Conservation (phyloP, 1,139 yeast genomes). For the Zygosaccharomyces sapae region DNA sequence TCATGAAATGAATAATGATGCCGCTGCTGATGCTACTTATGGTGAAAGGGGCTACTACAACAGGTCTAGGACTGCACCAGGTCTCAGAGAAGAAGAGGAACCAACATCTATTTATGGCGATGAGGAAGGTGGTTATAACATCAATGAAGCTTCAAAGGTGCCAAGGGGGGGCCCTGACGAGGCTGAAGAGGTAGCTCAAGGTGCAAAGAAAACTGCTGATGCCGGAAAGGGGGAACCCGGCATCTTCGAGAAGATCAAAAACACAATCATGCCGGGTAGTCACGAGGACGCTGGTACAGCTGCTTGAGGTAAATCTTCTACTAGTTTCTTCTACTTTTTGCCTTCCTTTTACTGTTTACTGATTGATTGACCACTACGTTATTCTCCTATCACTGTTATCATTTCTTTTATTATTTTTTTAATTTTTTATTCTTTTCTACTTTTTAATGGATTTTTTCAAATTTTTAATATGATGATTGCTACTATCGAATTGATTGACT, state of each 20-base stretch:
- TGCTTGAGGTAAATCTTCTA: neutral
- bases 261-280: conserved; percentile 6
- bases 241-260: conserved; percentile 10
- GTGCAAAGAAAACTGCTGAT: conserved; percentile 4
- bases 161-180: conserved; percentile 12
- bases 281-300: neutral
- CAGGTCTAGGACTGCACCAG: neutral
- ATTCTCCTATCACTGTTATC: no score
- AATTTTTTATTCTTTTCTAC: neutral
- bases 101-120: conserved; percentile 3
- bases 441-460: neutral
- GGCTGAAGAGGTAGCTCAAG: conserved; percentile 3
- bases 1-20: conserved; percentile 3
- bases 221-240: conserved; percentile 9
- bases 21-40: neutral
- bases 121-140: neutral
- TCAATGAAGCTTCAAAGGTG: conserved; percentile 7
- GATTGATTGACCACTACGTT: no score
- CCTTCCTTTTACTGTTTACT: neutral
- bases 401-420: neutral
- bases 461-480: neutral
- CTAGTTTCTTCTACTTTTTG: neutral
- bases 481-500: neutral
- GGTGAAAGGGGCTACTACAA: neutral
- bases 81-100: neutral